Percentiles rank a stretch among this genome's conserved stretches.
Conservation (phyloP, 2,329 filamentous ascomycete species). For the Aspergillus costaricaensis region DNA sequence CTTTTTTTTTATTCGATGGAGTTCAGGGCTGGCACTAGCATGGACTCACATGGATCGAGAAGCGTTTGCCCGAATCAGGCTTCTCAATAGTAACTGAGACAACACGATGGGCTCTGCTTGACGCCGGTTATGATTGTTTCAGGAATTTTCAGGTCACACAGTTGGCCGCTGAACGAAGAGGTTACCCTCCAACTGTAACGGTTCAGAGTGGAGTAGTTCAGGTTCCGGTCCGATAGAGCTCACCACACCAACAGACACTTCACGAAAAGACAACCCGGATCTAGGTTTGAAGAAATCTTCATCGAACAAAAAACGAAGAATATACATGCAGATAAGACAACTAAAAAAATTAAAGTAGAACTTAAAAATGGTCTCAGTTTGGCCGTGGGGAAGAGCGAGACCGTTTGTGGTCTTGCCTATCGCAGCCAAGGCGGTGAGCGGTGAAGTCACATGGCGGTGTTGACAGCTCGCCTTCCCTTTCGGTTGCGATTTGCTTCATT, state of each 20-base stretch:
- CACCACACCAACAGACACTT: constrained; percentile 15
- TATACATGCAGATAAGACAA: background rate
- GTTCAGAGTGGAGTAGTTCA: constrained; percentile 31
- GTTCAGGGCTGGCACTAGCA: background rate
- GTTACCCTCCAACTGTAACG: constrained; percentile 9
- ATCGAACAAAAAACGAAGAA: background rate
- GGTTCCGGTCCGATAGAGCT: constrained; percentile 30
- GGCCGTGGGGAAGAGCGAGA: background rate
- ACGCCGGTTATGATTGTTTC: constrained; percentile 7
- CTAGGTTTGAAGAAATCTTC: background rate
- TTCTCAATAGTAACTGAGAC: constrained; percentile 26
- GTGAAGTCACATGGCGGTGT: constrained; percentile 36
- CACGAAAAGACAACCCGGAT: background rate
- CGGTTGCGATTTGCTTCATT: background rate
- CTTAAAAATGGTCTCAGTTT: background rate
- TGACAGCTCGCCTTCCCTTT: constrained; percentile 17
- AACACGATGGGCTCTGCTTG: constrained; percentile 30
- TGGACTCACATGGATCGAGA: constrained; percentile 34
- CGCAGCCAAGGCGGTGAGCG: constrained; percentile 23
- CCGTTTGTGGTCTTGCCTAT: constrained; percentile 1
- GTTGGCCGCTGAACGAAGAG: constrained; percentile 9
- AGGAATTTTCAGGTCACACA: constrained; percentile 8
- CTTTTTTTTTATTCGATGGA: constrained; percentile 7
- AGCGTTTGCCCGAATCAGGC: constrained; percentile 31
- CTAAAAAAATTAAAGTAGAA: background rate